Conservation (phyloP, 768 basidiomycete genomes). For the Psilocybe cubensis region DNA sequence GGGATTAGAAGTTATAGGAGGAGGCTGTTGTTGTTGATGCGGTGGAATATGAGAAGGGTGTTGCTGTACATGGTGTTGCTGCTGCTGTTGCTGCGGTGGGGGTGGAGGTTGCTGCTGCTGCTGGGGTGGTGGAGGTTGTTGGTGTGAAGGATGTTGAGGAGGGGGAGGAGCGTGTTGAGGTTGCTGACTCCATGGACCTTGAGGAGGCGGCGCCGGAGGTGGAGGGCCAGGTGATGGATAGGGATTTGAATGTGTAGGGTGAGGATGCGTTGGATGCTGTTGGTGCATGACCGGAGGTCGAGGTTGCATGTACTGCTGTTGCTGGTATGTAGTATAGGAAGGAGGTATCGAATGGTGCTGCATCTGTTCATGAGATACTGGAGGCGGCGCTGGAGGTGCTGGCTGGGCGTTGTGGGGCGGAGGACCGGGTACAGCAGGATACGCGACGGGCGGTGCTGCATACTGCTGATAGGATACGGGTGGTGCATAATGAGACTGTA, state of each 20-base stretch:
- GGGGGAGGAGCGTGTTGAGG: constrained; percentile 33
- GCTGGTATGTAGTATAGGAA: constrained; percentile 38
- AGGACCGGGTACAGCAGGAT: constrained; percentile 26
- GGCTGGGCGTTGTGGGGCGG: constrained; percentile 31
- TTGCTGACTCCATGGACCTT: constrained; percentile 42
- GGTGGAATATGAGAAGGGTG: constrained; percentile 23
- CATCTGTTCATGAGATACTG: constrained; percentile 46
- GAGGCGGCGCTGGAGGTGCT: constrained; percentile 26
- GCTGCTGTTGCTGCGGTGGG: constrained; percentile 20
- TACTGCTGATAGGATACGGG: constrained; percentile 47
- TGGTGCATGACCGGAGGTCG: constrained; percentile 32
- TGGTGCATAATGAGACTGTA: constrained; percentile 40
- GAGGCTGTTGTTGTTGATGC: constrained; percentile 9
- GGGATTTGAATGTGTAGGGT: constrained; percentile 42
- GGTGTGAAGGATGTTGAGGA: constrained; percentile 33
- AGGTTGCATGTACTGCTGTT: constrained; percentile 31
- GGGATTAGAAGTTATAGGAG: not conserved
- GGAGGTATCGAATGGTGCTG: constrained; percentile 42
- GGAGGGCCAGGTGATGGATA: constrained; percentile 50
- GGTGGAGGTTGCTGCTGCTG: constrained; percentile 19
- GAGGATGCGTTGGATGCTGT: constrained; percentile 35
- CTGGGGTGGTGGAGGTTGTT: constrained; percentile 25
- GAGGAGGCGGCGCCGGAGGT: constrained; percentile 41
- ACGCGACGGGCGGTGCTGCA: constrained; percentile 33
- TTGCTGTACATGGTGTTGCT: constrained; percentile 25